These are phyloP conservation scores for Malassezia caprae DNA, from an alignment of 1,284 basidiomycete genomes.

Conservation along the genomic window DNA sequence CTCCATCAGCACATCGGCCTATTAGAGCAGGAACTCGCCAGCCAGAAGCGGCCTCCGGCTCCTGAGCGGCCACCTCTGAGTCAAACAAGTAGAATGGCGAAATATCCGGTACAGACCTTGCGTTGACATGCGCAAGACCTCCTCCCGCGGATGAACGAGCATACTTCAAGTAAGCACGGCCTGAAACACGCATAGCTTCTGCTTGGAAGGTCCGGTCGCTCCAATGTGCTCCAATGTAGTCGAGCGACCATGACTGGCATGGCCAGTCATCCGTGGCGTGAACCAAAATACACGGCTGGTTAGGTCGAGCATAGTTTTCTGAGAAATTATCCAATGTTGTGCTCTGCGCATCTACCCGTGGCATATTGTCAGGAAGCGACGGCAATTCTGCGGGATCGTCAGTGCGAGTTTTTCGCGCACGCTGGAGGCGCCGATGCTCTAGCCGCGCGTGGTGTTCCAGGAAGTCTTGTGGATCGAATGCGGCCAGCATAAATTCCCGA, in stretches of 20 bases:
- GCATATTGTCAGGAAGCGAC: constrained; percentile 19
- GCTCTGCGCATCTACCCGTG: constrained; percentile 20
- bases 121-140: constrained; percentile 8
- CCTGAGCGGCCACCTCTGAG: constrained; percentile 25
- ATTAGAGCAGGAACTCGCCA: constrained; percentile 27
- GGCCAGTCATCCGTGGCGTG: constrained; percentile 36
- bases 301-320: constrained; percentile 21
- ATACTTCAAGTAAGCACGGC: constrained; percentile 32
- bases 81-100: constrained; percentile 45
- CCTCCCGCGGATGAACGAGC: constrained; percentile 15
- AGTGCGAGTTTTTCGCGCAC: not conserved
- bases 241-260: constrained; percentile 30
- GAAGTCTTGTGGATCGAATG: constrained; percentile 18
- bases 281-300: constrained; percentile 29
- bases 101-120: constrained; percentile 32
- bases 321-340: constrained; percentile 11
- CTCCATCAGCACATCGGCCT: constrained; percentile 22
- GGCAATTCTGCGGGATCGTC: constrained; percentile 19
- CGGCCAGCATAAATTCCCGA: constrained; percentile 32
- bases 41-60: constrained; percentile 21
- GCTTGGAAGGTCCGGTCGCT: constrained; percentile 30
- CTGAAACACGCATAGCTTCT: constrained; percentile 29
- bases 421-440: not conserved
- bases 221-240: constrained; percentile 26
- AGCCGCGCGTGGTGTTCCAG: not conserved